Evolutionary conservation across 1,139 yeast species (phyloP).

Genomic region (Suzukiozyma palmioleophila): DNA sequence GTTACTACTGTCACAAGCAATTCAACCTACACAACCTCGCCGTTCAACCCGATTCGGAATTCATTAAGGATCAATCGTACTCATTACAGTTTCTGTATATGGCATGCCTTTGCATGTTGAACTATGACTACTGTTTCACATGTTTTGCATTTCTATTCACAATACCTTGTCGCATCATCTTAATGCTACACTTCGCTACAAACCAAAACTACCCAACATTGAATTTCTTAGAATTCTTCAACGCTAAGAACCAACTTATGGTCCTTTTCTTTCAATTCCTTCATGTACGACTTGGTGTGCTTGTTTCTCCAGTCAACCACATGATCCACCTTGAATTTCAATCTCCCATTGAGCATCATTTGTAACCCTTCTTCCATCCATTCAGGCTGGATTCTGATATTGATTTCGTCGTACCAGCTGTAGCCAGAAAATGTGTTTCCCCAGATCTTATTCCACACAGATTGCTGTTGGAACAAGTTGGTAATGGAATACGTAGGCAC

Average conservation of each 20-base stretch:
- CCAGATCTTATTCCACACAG: slow-evolving; percentile 3
- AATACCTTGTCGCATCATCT: no score
- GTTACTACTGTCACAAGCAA: no score
- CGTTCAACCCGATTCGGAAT: no score
- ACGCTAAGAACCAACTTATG: slow-evolving; percentile 33
- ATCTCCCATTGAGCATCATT: slow-evolving; percentile 21
- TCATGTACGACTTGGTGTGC: slow-evolving; percentile 23
- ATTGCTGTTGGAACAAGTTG: slow-evolving; percentile 8
- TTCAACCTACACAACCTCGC: no score
- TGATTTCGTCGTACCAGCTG: slow-evolving; percentile 34
- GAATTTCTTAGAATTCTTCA: slow-evolving; percentile 29
- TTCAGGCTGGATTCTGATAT: slow-evolving; percentile 18
- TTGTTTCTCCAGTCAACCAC: slow-evolving; percentile 36
- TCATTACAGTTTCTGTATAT: no score
- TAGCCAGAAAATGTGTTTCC: slow-evolving; percentile 13
- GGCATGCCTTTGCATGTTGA: no score
- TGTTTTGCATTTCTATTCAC: no score
- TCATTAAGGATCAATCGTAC: no score
- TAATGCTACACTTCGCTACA: no score
- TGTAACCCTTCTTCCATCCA: slow-evolving; percentile 36
- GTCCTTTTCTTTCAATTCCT: slow-evolving; percentile 26
- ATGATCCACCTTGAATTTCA: slow-evolving; percentile 29
- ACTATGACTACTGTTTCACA: no score
- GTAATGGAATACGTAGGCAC: slow-evolving; percentile 36
- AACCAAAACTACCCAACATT: no score